phyloP scores from a whole-genome alignment of 2,329 filamentous ascomycete species.

The Aspergillus sp. region DNA sequence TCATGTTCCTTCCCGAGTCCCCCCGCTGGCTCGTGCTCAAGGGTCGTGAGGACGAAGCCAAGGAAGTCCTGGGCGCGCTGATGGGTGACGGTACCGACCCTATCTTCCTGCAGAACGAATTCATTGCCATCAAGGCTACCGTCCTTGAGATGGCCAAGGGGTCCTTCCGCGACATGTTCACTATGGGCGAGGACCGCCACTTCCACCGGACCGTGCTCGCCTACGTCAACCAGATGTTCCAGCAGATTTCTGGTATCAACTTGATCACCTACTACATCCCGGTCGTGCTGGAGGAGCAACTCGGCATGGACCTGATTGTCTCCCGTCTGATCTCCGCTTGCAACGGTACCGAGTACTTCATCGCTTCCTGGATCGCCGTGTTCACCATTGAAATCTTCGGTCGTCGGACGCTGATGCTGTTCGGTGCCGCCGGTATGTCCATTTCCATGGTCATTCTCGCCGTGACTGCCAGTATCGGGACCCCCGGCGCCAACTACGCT shows the following conservation, averaged over 20 bases:
- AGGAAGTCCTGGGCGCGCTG: conserved; percentile 46
- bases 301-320: conserved; percentile 38
- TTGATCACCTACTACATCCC: conserved; percentile 47
- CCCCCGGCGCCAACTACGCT: conserved; percentile 22
- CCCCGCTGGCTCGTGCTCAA: conserved; percentile 59
- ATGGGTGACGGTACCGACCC: conserved; percentile 48
- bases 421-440: conserved; percentile 64
- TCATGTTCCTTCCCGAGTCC: conserved; percentile 54
- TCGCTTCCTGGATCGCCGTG: conserved; percentile 50
- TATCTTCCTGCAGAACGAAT: conserved; percentile 45
- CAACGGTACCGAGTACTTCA: conserved; percentile 55
- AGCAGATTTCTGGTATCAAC: conserved; percentile 47
- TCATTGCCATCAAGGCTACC: conserved; percentile 52
- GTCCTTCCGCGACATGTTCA: conserved; percentile 58
- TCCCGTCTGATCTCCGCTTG: conserved; percentile 52
- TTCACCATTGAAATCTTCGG: conserved; percentile 51
- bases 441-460: conserved; percentile 62
- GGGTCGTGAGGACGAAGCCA: conserved; percentile 52
- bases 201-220: conserved; percentile 55
- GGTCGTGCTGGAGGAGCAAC: conserved; percentile 41
- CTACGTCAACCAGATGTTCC: conserved; percentile 58
- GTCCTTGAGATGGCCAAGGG: conserved; percentile 49
- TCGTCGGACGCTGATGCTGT: conserved; percentile 67
- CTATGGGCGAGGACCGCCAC: conserved; percentile 55
- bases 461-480: conserved; percentile 24